A percentile compares a stretch with the other conserved stretches of the same genome.
Evolutionary conservation across 108 stramenopile genomes (phyloP).

Genomic region (Pinguiococcus pyrenoidosus): DNA sequence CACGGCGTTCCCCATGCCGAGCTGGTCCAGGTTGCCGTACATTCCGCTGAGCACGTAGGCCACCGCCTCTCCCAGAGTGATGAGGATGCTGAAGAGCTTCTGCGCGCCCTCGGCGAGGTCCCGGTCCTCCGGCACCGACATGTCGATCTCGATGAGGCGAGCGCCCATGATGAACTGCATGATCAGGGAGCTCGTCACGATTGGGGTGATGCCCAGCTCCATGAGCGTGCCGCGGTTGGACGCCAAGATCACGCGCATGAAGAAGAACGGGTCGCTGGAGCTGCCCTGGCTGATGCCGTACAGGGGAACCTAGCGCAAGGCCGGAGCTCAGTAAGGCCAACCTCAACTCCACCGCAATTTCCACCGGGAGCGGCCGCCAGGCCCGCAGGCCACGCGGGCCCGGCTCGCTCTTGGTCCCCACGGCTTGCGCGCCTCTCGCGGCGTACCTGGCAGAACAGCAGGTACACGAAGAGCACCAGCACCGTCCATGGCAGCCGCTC

Average conservation of each 20-base stretch:
- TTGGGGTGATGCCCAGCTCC: constrained; percentile 73
- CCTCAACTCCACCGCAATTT: too few relatives aligned
- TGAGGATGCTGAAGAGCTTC: constrained; percentile 96
- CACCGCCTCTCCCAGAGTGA: constrained; percentile 96
- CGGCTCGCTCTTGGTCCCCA: too few relatives aligned
- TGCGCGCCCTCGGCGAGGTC: constrained; percentile 92
- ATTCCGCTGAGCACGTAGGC: constrained; percentile 96
- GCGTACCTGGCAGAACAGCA: constrained; percentile 98
- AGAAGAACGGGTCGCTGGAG: constrained; percentile 98
- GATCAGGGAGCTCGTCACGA: constrained; percentile 77
- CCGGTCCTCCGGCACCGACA: constrained; percentile 95
- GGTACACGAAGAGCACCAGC: constrained; percentile 95
- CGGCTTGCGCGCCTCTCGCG: too few relatives aligned
- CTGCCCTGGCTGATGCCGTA: constrained; percentile 92
- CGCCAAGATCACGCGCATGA: constrained; percentile 99
- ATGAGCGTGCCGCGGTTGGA: constrained; percentile 98
- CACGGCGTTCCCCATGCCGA: constrained; percentile 91
- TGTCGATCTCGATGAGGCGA: constrained; percentile 92
- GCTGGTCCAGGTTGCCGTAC: constrained; percentile 86
- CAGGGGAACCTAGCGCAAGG: constrained; percentile 97
- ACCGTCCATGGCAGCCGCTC: constrained; percentile 97
- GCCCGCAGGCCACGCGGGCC: too few relatives aligned
- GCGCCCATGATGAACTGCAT: constrained; percentile 85
- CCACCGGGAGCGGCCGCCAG: too few relatives aligned
- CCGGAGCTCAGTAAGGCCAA: too few relatives aligned